Evolutionary conservation across 1,139 yeast species (phyloP).

Genomic region (Geotrichum citri-aurantii): DNA sequence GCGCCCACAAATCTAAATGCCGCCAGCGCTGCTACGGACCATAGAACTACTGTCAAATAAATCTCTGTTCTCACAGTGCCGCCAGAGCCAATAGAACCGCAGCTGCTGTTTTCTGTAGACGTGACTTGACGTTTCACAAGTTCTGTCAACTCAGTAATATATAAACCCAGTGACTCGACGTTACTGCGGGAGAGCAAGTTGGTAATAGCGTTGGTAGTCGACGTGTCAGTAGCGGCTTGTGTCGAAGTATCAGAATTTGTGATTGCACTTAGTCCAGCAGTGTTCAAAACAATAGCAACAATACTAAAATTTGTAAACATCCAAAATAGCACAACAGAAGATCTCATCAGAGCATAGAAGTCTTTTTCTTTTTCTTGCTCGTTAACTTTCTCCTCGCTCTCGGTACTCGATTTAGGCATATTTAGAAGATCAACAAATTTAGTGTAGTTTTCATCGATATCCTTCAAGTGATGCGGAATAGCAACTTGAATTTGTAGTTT

Average conservation of each 20-base stretch:
- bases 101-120: conserved; percentile 17
- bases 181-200: conserved; percentile 6
- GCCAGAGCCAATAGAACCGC: conserved; percentile 26
- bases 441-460: conserved; percentile 55
- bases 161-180: conserved; percentile 11
- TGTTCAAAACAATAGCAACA: conserved; percentile 62
- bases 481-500: conserved; percentile 48
- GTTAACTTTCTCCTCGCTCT: conserved; percentile 25
- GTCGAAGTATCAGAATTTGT: not conserved
- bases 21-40: conserved; percentile 76
- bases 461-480: conserved; percentile 58
- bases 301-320: conserved; percentile 63
- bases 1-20: conserved; percentile 59
- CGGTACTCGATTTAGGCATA: conserved; percentile 17
- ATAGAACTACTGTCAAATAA: conserved; percentile 67
- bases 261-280: conserved; percentile 49
- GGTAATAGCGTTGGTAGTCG: not conserved
- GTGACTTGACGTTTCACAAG: conserved; percentile 12
- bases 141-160: conserved; percentile 8
- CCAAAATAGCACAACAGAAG: conserved; percentile 73
- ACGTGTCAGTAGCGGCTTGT: not conserved
- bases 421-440: conserved; percentile 32
- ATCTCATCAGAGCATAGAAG: conserved; percentile 70
- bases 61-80: conserved; percentile 34
- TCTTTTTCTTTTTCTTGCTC: conserved; percentile 40